These are phyloP conservation scores for Tripidium arundinaceum DNA, from an alignment of 202 grass and related monocot genomes.

Conservation along the genomic window DNA sequence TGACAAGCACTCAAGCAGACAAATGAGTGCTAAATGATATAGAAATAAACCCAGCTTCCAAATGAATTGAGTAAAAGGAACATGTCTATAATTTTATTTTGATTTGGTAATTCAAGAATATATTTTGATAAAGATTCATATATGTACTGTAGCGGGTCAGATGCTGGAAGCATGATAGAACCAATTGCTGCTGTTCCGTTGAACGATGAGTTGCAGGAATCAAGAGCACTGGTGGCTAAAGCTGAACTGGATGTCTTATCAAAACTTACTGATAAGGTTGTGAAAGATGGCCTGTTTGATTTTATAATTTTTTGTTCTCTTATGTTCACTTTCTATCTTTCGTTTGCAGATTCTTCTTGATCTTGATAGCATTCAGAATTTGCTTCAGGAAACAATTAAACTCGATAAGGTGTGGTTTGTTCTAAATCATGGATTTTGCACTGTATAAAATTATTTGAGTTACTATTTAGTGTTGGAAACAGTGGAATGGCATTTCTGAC, in stretches of 20 bases:
- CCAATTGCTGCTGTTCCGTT: conserved; percentile 67
- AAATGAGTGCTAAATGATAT: background rate
- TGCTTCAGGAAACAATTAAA: conserved; percentile 49
- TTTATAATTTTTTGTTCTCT: conserved; percentile 8
- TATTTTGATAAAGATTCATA: conserved; percentile 25
- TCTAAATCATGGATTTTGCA: background rate
- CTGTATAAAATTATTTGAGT: background rate
- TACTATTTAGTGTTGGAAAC: conserved; percentile 8
- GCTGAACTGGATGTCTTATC: conserved; percentile 66
- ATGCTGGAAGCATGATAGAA: conserved; percentile 61
- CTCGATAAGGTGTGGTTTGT: conserved; percentile 51
- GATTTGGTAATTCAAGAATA: conserved; percentile 19
- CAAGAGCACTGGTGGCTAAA: conserved; percentile 53
- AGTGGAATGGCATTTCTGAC: background rate
- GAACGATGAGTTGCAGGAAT: conserved; percentile 73
- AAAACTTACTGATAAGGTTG: conserved; percentile 74
- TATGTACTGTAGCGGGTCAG: conserved; percentile 51
- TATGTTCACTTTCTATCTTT: conserved; percentile 24
- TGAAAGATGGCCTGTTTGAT: conserved; percentile 17
- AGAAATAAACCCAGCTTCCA: background rate
- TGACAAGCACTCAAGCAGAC: background rate
- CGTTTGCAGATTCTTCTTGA: conserved; percentile 54
- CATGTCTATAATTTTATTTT: background rate
- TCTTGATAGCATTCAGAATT: conserved; percentile 59
- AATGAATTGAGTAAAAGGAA: conserved; percentile 5